phyloP scores from a whole-genome alignment of 2,329 filamentous ascomycete species.

The Gremmenia infestans region DNA sequence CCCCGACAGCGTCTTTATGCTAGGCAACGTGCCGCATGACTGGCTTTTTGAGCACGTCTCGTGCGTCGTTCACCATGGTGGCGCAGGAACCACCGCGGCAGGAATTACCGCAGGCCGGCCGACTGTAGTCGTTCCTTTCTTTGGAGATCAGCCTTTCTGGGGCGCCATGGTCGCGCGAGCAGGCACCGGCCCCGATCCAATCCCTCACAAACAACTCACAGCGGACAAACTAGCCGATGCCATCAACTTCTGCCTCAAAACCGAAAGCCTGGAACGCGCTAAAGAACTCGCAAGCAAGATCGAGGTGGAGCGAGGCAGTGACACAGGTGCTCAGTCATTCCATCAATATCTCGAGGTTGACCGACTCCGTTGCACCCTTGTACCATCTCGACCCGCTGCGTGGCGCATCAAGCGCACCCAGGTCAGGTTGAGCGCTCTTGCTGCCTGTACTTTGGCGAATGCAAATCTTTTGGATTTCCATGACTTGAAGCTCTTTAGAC shows the following conservation, averaged over 20 bases:
- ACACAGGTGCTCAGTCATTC: slow-evolving; percentile 60
- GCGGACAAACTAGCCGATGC: slow-evolving; percentile 62
- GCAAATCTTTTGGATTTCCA: slow-evolving; percentile 58
- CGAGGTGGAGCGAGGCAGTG: slow-evolving; percentile 57
- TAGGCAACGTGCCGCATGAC: slow-evolving; percentile 71
- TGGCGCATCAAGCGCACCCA: slow-evolving; percentile 61
- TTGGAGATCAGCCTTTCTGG: too few relatives aligned
- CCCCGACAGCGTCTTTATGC: slow-evolving; percentile 63
- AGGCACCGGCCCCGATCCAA: slow-evolving; percentile 59
- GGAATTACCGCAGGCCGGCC: too few relatives aligned
- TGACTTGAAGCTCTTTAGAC: slow-evolving; percentile 57
- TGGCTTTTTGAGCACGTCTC: slow-evolving; percentile 73
- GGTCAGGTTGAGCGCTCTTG: slow-evolving; percentile 56
- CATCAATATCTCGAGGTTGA: slow-evolving; percentile 53
- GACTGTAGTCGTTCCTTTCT: too few relatives aligned
- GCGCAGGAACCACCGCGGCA: too few relatives aligned
- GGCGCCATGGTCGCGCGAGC: slow-evolving; percentile 56
- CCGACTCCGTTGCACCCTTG: slow-evolving; percentile 61
- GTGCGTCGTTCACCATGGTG: slow-evolving; percentile 48
- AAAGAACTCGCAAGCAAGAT: slow-evolving; percentile 57
- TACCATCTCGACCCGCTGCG: slow-evolving; percentile 56
- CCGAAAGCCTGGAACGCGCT: slow-evolving; percentile 54
- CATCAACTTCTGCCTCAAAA: slow-evolving; percentile 61
- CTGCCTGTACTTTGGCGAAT: slow-evolving; percentile 59
- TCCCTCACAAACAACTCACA: slow-evolving; percentile 64